These are phyloP conservation scores for Fusarium begoniae DNA, from an alignment of 2,329 filamentous ascomycete species.

Conservation along the genomic window DNA sequence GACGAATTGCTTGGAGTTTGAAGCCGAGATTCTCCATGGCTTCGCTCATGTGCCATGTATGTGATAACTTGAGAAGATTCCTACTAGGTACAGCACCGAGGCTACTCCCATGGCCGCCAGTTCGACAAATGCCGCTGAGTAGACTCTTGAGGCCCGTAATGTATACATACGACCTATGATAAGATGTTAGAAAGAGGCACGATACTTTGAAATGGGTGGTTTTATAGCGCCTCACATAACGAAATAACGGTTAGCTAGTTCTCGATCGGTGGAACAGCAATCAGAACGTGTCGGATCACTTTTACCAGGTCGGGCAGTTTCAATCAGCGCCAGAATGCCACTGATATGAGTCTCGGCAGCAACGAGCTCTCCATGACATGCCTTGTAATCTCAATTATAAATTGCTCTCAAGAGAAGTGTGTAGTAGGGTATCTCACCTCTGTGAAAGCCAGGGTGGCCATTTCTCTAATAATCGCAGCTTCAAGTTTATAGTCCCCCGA, in stretches of 20 bases:
- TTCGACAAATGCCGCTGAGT: not conserved
- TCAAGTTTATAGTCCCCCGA: not conserved
- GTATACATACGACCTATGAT: not conserved
- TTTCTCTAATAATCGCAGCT: not conserved
- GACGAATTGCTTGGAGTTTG: constrained; percentile 5
- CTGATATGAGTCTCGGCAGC: constrained; percentile 5
- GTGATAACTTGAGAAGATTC: not conserved
- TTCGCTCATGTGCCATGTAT: constrained; percentile 5
- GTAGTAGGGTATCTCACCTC: not conserved
- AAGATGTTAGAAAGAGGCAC: rapidly evolving
- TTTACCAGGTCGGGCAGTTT: not conserved
- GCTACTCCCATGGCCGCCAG: not conserved
- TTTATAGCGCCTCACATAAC: not conserved
- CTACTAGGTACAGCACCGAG: not conserved
- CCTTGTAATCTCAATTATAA: not conserved
- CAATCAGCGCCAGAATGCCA: constrained; percentile 11
- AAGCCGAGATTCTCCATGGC: not conserved
- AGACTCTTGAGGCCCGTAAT: constrained; percentile 8
- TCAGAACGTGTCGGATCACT: not conserved
- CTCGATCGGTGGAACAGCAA: not conserved
- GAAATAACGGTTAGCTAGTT: constrained; percentile 5
- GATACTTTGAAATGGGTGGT: rapidly evolving
- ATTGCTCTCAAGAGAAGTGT: rapidly evolving
- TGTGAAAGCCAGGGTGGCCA: constrained; percentile 8
- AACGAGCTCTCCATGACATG: constrained; percentile 1